Base-by-base conservation (phyloP, 129 eudicot species). In the Flaveria robusta region DNA sequence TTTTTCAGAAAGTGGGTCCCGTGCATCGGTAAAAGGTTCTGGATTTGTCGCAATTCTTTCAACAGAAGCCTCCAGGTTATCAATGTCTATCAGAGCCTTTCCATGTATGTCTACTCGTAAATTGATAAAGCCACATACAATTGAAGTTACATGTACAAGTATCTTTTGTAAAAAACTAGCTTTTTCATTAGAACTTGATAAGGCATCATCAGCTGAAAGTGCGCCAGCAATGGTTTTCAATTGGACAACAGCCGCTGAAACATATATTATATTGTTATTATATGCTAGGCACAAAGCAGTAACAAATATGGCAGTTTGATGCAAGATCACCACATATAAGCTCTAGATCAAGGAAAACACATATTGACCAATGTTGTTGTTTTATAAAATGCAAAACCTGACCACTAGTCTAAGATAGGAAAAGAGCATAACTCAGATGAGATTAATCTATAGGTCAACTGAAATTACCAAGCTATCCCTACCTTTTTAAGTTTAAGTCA, bases 161-260 rank as follows among this genome's bases (percentile, higher is more conserved):
- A 91, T 77, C 83, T 85, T 81, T 43, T 91, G 96, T 80, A 95
- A 72, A 75, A 78, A 63, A 54, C 78, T 77, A 78, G 81, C 81
- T 83, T 90, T 89, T 74, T 89, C 69, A 77, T 83, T 79, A 15
- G 83, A 47, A 72, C 74, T 79, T 66, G 86, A 81, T 83, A 89
- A 81, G 16, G 77, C 74, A 71, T 91, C 96, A 54, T 88, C 97
- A 18, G 90, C 84, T 49, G 96, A 81, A 78, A 95, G 88, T 3
- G 87, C 86, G 37, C 99, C 83, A 54, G 88, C 83, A 79, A 95
- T 83, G 62, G 97, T 82, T 84, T 95, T 95, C 70, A 95, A 87
- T 66, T 89, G 99, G 75, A 95, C 97, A 83, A 91, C 99, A 80
- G 94, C 86, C 66, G 88, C 99, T 95, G 97, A 77, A 79, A 81